These are phyloP conservation scores for Macrophomina phaseolina DNA, from an alignment of 2,329 filamentous ascomycete genomes.

Conservation along the genomic window DNA sequence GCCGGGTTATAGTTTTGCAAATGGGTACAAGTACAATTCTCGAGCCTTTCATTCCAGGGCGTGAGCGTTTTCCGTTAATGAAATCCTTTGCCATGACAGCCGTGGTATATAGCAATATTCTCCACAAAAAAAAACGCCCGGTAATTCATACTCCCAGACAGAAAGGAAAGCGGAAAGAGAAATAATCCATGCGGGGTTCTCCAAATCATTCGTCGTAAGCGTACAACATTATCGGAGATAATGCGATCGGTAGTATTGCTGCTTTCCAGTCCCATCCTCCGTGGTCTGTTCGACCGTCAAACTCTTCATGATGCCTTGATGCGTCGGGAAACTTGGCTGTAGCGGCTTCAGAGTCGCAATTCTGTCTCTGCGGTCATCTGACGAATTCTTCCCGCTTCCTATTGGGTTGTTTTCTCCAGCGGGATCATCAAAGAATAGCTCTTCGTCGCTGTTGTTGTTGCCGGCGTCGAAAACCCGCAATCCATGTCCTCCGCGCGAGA, in stretches of 20 bases:
- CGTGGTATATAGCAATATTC: conserved; percentile 8
- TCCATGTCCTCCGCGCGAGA: not conserved
- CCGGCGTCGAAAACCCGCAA: not conserved
- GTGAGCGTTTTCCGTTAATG: not conserved
- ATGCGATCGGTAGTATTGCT: conserved; percentile 16
- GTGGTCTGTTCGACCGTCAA: conserved; percentile 20
- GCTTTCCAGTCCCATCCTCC: not conserved
- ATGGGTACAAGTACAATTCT: not conserved
- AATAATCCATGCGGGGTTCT: not conserved
- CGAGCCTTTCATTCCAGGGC: not conserved
- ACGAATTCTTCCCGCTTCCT: conserved; percentile 1
- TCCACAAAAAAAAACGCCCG: not conserved
- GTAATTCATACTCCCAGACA: too few relatives aligned
- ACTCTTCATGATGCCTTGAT: conserved; percentile 17
- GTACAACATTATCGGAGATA: not conserved
- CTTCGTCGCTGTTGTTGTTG: conserved; percentile 5
- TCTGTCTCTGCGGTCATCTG: not conserved
- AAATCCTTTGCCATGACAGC: not conserved
- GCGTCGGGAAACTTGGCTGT: not conserved
- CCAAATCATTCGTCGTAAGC: not conserved
- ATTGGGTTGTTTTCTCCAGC: not conserved
- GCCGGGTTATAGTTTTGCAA: not conserved
- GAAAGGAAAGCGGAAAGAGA: not conserved
- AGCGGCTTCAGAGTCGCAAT: not conserved
- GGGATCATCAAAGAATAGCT: conserved; percentile 23